Base-by-base conservation (phyloP, 352 stramenopile species). In the Phytophthora uliginosa region DNA sequence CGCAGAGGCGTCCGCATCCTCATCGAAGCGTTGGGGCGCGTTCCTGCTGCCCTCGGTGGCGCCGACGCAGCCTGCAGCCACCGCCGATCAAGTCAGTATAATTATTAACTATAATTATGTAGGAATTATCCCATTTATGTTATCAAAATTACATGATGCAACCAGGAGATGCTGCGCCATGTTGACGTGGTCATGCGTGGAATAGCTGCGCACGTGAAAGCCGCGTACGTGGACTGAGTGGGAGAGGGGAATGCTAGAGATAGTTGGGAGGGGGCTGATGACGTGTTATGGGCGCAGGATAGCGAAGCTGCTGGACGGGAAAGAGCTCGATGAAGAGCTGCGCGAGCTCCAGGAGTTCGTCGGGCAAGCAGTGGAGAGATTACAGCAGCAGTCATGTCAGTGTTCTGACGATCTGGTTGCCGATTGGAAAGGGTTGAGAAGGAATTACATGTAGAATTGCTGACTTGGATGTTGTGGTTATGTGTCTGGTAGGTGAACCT, bases 181-280 rank as follows among this genome's bases (percentile, higher is more conserved):
- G 38, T 94, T 9, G 82, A 93, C 34, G 75, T 80, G 52, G 66
- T 86, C 12, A 68, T 92, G 68, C 82, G 81, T 36, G 84, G 91
- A 20, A 66, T 89, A 4, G 77, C 79, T 4, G 36, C 67, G 4
- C 81, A 81, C 47, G 78, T 89, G 26, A 89, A 91, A 74, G 71
- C 78, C 28, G 77, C 82, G 85, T 92, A 73, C 57, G 84, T 86
- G 24, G 13, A n/a, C 17, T 12, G 20, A 67, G 17, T 22, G 40
- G 40, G 47, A n/a, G 22, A 55, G 38, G 48, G 17, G 22, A 10
- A 18, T 9, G 48, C 2, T 9, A 0, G 26, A 18, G 22, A 31
- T 3, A 10, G 20, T 3, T 15, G 47, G 20, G 20, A 12, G 17
- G 47, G 18, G n/a, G 47, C 47, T 26, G 47, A 53, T 15, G n/a